Evolutionary conservation across 805 yeast species (phyloP).

Genomic region (Monosporozyma yasuniensis): DNA sequence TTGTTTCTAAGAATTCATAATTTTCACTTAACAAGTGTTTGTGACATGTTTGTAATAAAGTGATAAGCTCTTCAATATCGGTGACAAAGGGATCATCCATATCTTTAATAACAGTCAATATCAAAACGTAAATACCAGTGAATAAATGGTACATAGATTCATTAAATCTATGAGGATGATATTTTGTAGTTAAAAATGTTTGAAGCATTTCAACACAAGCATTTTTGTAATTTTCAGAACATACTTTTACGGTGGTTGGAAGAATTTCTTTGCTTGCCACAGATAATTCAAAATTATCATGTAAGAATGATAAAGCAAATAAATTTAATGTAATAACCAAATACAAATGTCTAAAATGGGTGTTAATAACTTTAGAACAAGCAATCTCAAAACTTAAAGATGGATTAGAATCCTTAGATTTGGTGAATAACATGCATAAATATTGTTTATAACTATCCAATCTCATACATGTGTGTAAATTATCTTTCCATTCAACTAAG

Average conservation of each 20-base stretch:
- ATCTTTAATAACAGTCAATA: slow-evolving; percentile 14
- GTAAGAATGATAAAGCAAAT: slow-evolving; percentile 16
- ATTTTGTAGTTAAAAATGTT: slow-evolving; percentile 13
- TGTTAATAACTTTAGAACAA: slow-evolving; percentile 15
- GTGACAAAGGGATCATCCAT: slow-evolving; percentile 10
- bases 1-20: slow-evolving; percentile 10
- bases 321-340: slow-evolving; percentile 13
- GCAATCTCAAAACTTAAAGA: slow-evolving; percentile 15
- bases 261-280: slow-evolving; percentile 12
- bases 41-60: slow-evolving; percentile 11
- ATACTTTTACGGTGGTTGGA: slow-evolving; percentile 8
- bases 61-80: slow-evolving; percentile 8
- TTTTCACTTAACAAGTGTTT: slow-evolving; percentile 14
- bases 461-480: slow-evolving; percentile 18
- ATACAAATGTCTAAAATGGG: slow-evolving; percentile 19
- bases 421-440: slow-evolving; percentile 14
- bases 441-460: slow-evolving; percentile 17
- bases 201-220: slow-evolving; percentile 14
- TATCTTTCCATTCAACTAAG: slow-evolving; percentile 17
- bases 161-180: slow-evolving; percentile 18
- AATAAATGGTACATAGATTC: slow-evolving; percentile 17
- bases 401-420: slow-evolving; percentile 12
- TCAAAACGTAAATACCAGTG: slow-evolving; percentile 18
- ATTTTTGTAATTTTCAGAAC: slow-evolving; percentile 8
- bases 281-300: slow-evolving; percentile 10